Evolutionary conservation across 192 early-diverging fungal genomes (phyloP).

Genomic region (Coemansia sp.): DNA sequence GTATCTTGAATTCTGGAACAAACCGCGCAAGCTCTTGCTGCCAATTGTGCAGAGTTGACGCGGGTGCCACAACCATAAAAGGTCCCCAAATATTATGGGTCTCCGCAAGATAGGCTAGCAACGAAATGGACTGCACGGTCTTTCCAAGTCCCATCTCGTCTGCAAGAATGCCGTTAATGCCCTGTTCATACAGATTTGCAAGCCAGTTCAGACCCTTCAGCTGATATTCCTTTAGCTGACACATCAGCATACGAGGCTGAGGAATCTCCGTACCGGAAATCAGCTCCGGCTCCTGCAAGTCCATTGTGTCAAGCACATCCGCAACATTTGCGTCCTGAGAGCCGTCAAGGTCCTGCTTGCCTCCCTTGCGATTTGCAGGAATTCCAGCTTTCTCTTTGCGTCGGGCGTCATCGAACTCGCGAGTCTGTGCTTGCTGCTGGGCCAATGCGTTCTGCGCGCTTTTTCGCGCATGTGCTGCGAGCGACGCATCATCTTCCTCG

Average conservation of each 20-base stretch:
- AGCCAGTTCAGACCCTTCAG: slow-evolving; percentile 86
- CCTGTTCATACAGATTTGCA: slow-evolving; percentile 82
- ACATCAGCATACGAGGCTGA: slow-evolving; percentile 86
- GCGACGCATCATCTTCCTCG: slow-evolving; percentile 68
- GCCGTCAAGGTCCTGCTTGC: slow-evolving; percentile 8
- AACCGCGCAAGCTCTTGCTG: slow-evolving; percentile 84
- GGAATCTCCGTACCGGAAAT: slow-evolving; percentile 71
- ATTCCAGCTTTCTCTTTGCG: slow-evolving; percentile 14
- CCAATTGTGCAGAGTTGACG: slow-evolving; percentile 91
- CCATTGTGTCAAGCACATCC: slow-evolving; percentile 73
- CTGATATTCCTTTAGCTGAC: slow-evolving; percentile 79
- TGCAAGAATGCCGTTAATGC: slow-evolving; percentile 88
- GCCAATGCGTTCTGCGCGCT: slow-evolving; percentile 78
- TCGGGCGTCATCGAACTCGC: slow-evolving; percentile 67
- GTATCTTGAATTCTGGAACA: slow-evolving; percentile 73
- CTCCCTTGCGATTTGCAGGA: neutral
- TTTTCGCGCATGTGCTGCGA: slow-evolving; percentile 68
- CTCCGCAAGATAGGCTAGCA: slow-evolving; percentile 87
- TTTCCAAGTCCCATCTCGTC: slow-evolving; percentile 88
- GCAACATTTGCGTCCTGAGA: slow-evolving; percentile 45
- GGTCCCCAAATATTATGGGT: slow-evolving; percentile 88
- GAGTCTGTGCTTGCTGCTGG: slow-evolving; percentile 64
- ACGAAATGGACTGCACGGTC: slow-evolving; percentile 87
- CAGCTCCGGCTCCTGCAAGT: slow-evolving; percentile 81
- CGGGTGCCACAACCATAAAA: slow-evolving; percentile 85